These are phyloP conservation scores for Suhomyces sp. DNA, from an alignment of 805 yeast species.

Conservation along the genomic window DNA sequence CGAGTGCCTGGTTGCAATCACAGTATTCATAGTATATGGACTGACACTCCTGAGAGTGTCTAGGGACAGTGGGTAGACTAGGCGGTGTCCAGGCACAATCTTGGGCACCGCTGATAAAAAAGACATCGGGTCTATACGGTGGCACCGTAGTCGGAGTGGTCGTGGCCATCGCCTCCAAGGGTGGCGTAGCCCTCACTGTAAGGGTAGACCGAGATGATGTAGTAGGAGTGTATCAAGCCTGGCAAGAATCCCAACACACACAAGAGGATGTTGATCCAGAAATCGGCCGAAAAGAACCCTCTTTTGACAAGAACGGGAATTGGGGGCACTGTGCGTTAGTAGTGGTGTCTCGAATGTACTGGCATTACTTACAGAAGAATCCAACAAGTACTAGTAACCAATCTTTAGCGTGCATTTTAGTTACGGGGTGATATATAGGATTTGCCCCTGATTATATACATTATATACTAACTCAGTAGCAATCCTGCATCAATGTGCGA, in stretches of 20 bases:
- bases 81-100: not conserved
- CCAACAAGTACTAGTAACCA: constrained; percentile 67
- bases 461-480: not conserved
- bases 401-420: constrained; percentile 45
- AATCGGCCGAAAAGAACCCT: constrained; percentile 71
- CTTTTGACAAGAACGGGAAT: constrained; percentile 71
- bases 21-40: not conserved
- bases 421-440: not conserved
- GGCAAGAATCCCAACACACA: constrained; percentile 73
- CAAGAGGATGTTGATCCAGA: constrained; percentile 64
- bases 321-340: constrained; percentile 54
- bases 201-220: constrained; percentile 74
- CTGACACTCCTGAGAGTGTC: not conserved
- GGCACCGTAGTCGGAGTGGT: constrained; percentile 14
- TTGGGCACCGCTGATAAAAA: not conserved
- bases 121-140: not conserved
- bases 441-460: not conserved
- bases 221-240: constrained; percentile 74
- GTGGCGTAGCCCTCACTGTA: constrained; percentile 27
- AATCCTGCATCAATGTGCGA: not conserved
- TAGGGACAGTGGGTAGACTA: not conserved
- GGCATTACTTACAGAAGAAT: constrained; percentile 37
- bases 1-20: not conserved
- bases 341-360: not conserved
- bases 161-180: constrained; percentile 30